phyloP scores from a whole-genome alignment of 192 early-diverging fungal species.

The Piromyces sp. region DNA sequence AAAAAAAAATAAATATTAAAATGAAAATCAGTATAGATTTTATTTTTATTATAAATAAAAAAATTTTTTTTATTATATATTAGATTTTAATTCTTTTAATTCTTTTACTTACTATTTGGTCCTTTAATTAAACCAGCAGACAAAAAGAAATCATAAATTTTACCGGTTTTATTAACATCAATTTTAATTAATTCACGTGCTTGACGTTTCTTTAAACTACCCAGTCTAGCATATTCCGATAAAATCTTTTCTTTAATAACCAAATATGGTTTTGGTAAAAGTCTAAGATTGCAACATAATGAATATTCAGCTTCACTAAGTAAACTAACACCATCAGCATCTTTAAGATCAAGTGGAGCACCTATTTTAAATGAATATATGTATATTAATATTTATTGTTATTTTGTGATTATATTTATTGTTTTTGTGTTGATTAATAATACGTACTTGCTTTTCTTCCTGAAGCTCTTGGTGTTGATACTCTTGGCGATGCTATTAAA shows the following conservation, averaged over 20 bases:
- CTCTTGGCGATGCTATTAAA: not conserved
- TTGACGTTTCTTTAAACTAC: constrained; percentile 50
- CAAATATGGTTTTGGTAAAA: constrained; percentile 76
- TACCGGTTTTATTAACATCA: constrained; percentile 72
- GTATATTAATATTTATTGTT: too few species aligned
- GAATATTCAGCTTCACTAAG: constrained; percentile 58
- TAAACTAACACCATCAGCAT: constrained; percentile 73
- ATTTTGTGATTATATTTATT: too few species aligned
- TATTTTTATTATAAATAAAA: too few species aligned
- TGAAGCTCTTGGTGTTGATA: not conserved
- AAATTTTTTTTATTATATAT: too few species aligned
- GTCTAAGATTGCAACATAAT: constrained; percentile 64
- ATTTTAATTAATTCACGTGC: constrained; percentile 71
- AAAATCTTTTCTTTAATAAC: constrained; percentile 84
- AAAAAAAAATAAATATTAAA: too few species aligned
- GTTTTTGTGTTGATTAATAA: too few species aligned
- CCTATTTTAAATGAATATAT: too few species aligned
- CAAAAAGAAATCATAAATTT: constrained; percentile 78
- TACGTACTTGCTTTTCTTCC: not conserved
- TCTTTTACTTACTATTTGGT: not conserved
- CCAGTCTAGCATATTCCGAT: constrained; percentile 58
- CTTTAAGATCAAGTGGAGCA: constrained; percentile 55
- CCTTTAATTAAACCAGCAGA: not conserved
- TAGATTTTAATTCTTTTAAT: too few species aligned
- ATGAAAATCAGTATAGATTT: too few species aligned